A percentile compares a stretch with the other conserved stretches of the same genome.
Evolutionary conservation across 805 yeast genomes (phyloP).

Genomic region (Spathaspora boniae): DNA sequence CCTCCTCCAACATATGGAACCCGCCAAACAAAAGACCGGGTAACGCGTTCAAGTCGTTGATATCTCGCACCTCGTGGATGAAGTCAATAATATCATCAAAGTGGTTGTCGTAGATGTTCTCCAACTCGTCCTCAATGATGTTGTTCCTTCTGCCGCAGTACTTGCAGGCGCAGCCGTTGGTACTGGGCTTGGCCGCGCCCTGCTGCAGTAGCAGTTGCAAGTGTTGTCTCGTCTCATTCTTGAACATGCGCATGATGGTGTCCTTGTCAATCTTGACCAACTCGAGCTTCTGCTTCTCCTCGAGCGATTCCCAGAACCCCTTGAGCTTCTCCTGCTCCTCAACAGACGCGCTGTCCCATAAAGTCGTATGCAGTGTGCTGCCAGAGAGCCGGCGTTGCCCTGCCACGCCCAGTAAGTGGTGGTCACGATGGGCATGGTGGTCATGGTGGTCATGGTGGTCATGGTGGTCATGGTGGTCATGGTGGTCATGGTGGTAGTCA

Average conservation of each 20-base stretch:
- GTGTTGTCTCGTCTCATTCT: slow-evolving; percentile 30
- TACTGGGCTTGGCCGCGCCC: neutral
- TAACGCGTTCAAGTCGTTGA: slow-evolving; percentile 32
- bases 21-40: slow-evolving; percentile 36
- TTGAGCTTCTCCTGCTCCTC: slow-evolving; percentile 53
- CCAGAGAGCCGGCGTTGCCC: too few relatives aligned
- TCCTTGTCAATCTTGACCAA: slow-evolving; percentile 66
- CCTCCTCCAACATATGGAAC: slow-evolving; percentile 33
- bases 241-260: slow-evolving; percentile 62
- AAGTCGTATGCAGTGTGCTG: slow-evolving; percentile 22
- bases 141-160: slow-evolving; percentile 73
- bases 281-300: slow-evolving; percentile 55
- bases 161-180: slow-evolving; percentile 57
- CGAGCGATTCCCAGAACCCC: slow-evolving; percentile 64
- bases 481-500: slow-evolving; percentile 15
- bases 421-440: neutral
- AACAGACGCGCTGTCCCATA: slow-evolving; percentile 46
- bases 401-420: too few relatives aligned
- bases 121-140: slow-evolving; percentile 74
- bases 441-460: slow-evolving; percentile 6
- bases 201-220: slow-evolving; percentile 10
- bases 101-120: slow-evolving; percentile 65
- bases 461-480: slow-evolving; percentile 11
- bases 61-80: slow-evolving; percentile 37
- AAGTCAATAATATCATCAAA: slow-evolving; percentile 46